Evolutionary conservation across 345 rosid species (phyloP).

Genomic region (Eutrema japonicum): DNA sequence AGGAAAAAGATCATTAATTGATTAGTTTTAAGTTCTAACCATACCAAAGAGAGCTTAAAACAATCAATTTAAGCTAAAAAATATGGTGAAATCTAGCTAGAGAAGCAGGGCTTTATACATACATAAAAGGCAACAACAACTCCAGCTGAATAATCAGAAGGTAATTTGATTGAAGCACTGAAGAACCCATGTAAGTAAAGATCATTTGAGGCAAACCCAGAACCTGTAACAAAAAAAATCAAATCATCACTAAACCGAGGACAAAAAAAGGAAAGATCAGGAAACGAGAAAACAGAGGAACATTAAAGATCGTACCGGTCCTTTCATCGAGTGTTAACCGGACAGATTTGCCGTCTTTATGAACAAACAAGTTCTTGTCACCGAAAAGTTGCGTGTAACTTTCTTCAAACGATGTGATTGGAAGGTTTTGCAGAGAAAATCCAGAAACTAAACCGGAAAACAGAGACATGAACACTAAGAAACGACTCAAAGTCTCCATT

Average conservation of each 20-base stretch:
- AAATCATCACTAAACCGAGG: slow-evolving; percentile 16
- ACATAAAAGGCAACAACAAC: slow-evolving; percentile 99
- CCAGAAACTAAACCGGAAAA: slow-evolving; percentile 62
- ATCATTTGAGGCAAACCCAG: slow-evolving; percentile 97
- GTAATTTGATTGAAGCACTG: slow-evolving; percentile 91
- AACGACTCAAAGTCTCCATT: slow-evolving; percentile 47
- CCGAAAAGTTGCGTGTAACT: slow-evolving; percentile 92
- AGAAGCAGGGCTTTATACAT: slow-evolving; percentile 39
- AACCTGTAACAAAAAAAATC: slow-evolving; percentile 55
- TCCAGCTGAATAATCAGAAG: slow-evolving; percentile 97
- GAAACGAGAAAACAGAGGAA: slow-evolving; percentile 11
- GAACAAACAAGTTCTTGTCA: slow-evolving; percentile 73
- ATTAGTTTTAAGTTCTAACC: not conserved
- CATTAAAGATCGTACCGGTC: slow-evolving; percentile 59
- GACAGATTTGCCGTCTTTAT: slow-evolving; percentile 77
- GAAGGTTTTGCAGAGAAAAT: slow-evolving; percentile 49
- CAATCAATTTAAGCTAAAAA: not conserved
- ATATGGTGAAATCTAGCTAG: not conserved
- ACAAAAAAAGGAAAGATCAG: not conserved
- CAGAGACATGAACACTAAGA: slow-evolving; percentile 46
- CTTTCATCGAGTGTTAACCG: slow-evolving; percentile 84
- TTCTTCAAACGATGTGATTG: slow-evolving; percentile 80
- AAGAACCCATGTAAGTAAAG: slow-evolving; percentile 91
- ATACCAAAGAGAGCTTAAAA: not conserved
- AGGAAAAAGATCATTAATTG: not conserved